phyloP scores from a whole-genome alignment of 345 rosid species.

The Cardamine chenopodiifolia region DNA sequence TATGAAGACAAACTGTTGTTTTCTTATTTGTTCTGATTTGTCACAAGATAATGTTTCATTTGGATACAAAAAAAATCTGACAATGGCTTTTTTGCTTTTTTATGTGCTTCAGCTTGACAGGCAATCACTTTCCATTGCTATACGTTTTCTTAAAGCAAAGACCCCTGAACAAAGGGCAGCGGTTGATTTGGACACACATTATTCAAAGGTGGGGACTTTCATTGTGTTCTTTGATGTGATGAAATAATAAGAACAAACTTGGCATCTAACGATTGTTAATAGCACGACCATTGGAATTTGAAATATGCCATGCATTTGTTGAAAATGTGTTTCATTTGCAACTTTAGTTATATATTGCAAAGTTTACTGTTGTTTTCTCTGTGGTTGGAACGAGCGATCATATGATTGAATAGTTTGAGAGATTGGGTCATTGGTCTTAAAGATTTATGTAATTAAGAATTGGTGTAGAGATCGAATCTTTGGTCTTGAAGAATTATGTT shows the following conservation, averaged over 20 bases:
- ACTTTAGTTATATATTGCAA: background rate
- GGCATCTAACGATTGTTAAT: background rate
- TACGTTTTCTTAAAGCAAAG: conserved; percentile 83
- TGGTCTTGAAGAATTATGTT: background rate
- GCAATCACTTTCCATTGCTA: conserved; percentile 68
- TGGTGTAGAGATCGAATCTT: conserved; percentile 11
- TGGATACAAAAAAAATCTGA: conserved; percentile 6
- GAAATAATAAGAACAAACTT: background rate
- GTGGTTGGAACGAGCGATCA: background rate
- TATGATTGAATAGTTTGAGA: conserved; percentile 16
- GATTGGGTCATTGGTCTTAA: background rate
- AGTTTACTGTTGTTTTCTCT: conserved; percentile 1
- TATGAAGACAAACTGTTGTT: background rate
- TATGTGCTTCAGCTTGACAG: conserved; percentile 63
- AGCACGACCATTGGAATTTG: background rate
- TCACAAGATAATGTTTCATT: conserved; percentile 7
- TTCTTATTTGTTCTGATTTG: conserved; percentile 11
- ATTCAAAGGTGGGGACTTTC: conserved; percentile 58
- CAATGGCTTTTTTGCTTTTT: conserved; percentile 14
- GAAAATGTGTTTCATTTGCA: background rate
- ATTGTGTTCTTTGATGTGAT: background rate
- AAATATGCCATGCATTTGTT: background rate
- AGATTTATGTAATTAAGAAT: background rate
- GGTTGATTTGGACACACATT: conserved; percentile 97
- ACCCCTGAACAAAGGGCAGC: conserved; percentile 94